phyloP scores from a whole-genome alignment of 2,329 filamentous ascomycete genomes.

The Penicillium thymicola region DNA sequence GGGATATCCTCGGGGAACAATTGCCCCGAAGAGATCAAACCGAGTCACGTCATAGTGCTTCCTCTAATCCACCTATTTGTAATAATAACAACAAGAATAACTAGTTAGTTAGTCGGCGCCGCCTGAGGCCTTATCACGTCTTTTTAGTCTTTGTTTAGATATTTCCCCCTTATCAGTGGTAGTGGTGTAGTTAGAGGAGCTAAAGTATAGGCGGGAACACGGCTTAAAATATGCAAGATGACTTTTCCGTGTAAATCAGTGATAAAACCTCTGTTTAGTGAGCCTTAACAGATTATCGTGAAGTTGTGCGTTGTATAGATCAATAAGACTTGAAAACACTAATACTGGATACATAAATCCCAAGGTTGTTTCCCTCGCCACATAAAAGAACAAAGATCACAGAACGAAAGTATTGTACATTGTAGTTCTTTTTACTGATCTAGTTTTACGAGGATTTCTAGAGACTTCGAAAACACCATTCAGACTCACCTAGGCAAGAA shows the following conservation, averaged over 20 bases:
- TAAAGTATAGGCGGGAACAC: too few species aligned
- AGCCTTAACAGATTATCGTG: not conserved
- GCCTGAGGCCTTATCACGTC: too few species aligned
- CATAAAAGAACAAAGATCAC: not conserved
- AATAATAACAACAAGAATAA: too few species aligned
- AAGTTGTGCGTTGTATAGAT: not conserved
- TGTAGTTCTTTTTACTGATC: not conserved
- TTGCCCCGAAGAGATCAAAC: not conserved
- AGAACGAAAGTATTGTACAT: not conserved
- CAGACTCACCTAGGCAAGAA: not conserved
- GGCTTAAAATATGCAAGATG: too few species aligned
- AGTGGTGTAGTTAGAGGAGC: too few species aligned
- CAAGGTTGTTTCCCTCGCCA: not conserved
- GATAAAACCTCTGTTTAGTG: not conserved
- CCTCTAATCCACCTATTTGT: not conserved
- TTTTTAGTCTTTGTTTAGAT: too few species aligned
- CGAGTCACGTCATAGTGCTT: not conserved
- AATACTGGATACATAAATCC: not conserved
- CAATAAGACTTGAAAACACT: not conserved
- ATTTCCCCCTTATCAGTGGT: too few species aligned
- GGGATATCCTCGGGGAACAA: not conserved
- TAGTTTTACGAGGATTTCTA: not conserved
- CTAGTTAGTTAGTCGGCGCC: too few species aligned
- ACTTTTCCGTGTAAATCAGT: too few species aligned
- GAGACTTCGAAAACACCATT: not conserved